Base-by-base conservation (phyloP, 495 filamentous ascomycete genomes). In the Penicillium desertorum region DNA sequence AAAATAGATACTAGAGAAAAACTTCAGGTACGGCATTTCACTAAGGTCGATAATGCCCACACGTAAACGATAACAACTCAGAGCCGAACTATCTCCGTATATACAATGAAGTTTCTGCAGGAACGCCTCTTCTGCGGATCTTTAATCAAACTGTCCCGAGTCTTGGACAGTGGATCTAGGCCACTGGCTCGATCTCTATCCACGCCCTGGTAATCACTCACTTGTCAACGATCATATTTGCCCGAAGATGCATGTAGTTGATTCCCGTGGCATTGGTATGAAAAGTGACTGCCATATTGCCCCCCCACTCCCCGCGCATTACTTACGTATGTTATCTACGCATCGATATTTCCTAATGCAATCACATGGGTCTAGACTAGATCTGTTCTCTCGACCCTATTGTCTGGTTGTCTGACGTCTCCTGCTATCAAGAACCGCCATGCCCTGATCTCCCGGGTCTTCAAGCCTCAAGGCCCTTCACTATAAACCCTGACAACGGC, bases 1-100 rank as follows among this genome's bases (percentile, higher is more conserved):
- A 55, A 49, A 43, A 62, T 52, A 39, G 57, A 51, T 46, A 20
- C 9, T 27, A 12, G 5, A 19, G 5, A 17, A 36, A 14, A 34
- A 12, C 0, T 46, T 3, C 6, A 16, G 16, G 36, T 20, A 17
- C n/a, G 17, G 51, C 51, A 29, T 11, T 32, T 42, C 23, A 19
- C 6, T 14, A 12, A 5, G 7, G 19, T 37, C 19, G 20, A 37
- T 17, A 2, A 27, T 27, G 14, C 23, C 44, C 6, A 46, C 9
- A 29, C 43, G 25, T 23, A 49, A 36, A n/a, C 12, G 11, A 27
- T 25, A 17, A 37, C 22, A 20, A 8, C 10, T 39, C 37, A 1
- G 30, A 50, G 17, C 27, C 45, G 3, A 60, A 45, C n/a, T n/a
- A n/a, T n/a, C n/a, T n/a, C n/a, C n/a, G 1, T 17, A 17, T 17